A percentile compares a stretch with the other conserved stretches of the same genome.
Conservation (phyloP, 495 filamentous ascomycete genomes). For the Aspergillus steynii region DNA sequence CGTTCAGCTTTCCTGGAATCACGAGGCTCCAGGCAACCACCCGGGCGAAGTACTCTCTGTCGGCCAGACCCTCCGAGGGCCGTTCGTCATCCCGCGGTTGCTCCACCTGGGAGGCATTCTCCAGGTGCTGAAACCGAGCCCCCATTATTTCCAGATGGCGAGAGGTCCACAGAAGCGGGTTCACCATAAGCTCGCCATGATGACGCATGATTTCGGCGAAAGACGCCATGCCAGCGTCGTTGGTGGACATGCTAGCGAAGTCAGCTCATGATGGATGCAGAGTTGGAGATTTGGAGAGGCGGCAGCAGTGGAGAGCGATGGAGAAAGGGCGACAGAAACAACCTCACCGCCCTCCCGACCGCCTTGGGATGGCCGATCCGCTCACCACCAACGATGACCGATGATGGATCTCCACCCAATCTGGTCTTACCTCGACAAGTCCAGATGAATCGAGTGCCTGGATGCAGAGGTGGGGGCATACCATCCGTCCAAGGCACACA, state of each 20-base stretch:
- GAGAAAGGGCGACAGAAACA: not conserved
- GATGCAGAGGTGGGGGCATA: no score
- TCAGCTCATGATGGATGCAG: not conserved
- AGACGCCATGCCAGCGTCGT: constrained; percentile 2
- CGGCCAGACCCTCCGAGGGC: no score
- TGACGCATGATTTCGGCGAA: constrained; percentile 11
- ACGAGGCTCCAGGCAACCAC: constrained; percentile 1
- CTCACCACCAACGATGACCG: no score
- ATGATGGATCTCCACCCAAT: no score
- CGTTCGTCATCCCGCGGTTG: constrained; percentile 4
- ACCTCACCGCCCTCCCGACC: no score
- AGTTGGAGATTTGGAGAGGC: not conserved
- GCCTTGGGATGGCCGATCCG: no score
- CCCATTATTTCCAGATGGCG: constrained; percentile 20
- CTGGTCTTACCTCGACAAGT: no score
- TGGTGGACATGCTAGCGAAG: constrained; percentile 1
- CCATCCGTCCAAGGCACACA: no score
- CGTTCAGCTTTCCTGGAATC: not conserved
- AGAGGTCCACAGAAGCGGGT: constrained; percentile 22
- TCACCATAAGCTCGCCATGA: constrained; percentile 15
- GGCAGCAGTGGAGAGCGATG: not conserved
- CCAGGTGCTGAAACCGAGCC: constrained; percentile 16
- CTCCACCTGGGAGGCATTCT: constrained; percentile 1
- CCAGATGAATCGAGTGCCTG: no score
- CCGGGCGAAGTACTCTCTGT: no score